Evolutionary conservation across 371 early-diverging fungal genomes (phyloP), one percentile per base, ranked within the genome.

Genomic region (Mucor indicus): DNA sequence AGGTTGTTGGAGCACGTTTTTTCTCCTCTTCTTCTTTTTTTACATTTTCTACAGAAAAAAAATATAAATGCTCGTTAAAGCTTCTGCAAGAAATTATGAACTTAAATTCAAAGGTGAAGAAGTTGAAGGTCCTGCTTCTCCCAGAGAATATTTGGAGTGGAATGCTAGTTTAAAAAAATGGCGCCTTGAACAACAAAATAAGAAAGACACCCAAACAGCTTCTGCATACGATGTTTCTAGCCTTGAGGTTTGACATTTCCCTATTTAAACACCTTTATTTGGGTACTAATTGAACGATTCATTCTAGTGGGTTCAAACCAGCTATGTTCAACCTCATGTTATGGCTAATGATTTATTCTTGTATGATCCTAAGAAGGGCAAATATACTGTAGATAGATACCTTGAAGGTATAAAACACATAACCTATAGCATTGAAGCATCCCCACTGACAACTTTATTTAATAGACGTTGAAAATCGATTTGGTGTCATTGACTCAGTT

Each of bases 51-150:
- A n/a, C n/a, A n/a, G n/a, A n/a, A n/a, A n/a, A n/a, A n/a, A n/a
- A n/a, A n/a, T n/a, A n/a, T n/a, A n/a, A 22, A 62, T 62, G 62
- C 57, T 57, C 23, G 57, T 62, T 39, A 62, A 62, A 38, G 50
- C 62, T 44, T 62, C 45, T 29, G 30, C 53, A 37, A 57, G 50
- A 50, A 47, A 62, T 21, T 53, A 53, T 23, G 27, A 53, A 41
- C 62, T 62, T 50, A 62, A 57, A 33, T 49, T 62, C 29, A 56
- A 30, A 35, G 22, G 46, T 30, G 32, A 49, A 25, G 50, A 62
- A 42, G 43, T 62, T 3, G 62, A 62, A 38, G 62, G 62, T 16
- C 62, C 62, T 46, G 19, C 57, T 16, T 57, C 62, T 38, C 62
- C 62, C 20, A 44, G 53, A 37, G 62, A 62, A 0, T 57, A 56